Percentiles rank a stretch among this genome's conserved stretches.
Conservation (phyloP, 129 eudicot species). For the Artemisia argyi region DNA sequence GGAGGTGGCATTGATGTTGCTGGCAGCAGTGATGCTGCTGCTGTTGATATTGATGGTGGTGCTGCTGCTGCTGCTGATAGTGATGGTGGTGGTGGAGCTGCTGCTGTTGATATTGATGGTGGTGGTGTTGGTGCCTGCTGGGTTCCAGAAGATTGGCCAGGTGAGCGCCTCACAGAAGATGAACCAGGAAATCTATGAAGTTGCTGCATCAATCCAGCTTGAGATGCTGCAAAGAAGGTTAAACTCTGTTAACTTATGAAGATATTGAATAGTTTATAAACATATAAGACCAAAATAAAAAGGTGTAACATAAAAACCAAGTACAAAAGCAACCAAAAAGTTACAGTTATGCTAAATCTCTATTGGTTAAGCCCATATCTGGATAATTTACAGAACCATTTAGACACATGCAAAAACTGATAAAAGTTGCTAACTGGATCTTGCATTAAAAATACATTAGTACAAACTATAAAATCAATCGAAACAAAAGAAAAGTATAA, state of each 20-base stretch:
- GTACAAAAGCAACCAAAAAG: no score
- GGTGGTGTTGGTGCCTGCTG: constrained; percentile 29
- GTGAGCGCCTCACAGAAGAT: constrained; percentile 24
- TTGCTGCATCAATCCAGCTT: constrained; percentile 44
- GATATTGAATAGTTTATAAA: not conserved
- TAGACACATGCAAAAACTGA: no score
- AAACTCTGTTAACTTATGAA: not conserved
- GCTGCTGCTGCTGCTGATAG: not conserved
- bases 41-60: not conserved
- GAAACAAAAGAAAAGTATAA: no score
- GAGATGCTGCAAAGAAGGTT: constrained; percentile 39
- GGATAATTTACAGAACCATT: no score
- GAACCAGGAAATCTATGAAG: constrained; percentile 18
- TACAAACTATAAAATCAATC: no score
- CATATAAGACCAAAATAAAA: not conserved
- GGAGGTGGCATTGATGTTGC: not conserved
- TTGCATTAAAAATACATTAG: no score
- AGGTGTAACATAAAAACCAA: not conserved
- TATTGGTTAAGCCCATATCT: no score
- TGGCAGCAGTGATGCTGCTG: not conserved
- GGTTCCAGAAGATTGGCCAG: constrained; percentile 30
- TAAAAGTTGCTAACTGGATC: no score
- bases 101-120: no score
- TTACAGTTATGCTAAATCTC: no score
- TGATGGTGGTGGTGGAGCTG: not conserved